Evolutionary conservation across 2,329 filamentous ascomycete species (phyloP).

Genomic region (Zymoseptoria ardabiliae): DNA sequence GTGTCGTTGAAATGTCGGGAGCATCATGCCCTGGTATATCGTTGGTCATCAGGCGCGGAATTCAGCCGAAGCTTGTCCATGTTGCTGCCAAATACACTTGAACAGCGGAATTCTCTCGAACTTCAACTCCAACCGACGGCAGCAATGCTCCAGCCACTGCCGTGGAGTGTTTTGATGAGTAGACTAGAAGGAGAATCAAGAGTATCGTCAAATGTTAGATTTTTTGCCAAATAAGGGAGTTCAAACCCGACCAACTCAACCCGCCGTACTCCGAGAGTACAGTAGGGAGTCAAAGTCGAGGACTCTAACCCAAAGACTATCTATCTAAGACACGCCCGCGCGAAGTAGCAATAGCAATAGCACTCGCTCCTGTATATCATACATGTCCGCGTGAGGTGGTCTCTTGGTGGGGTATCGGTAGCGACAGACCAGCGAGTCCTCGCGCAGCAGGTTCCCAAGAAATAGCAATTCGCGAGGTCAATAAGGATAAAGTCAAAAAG

Average conservation of each 20-base stretch:
- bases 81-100: not conserved
- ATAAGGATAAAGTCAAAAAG: not conserved
- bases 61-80: not conserved
- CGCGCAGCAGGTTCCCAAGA: not conserved
- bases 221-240: not conserved
- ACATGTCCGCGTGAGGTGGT: not conserved
- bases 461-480: not conserved
- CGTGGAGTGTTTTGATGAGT: no score
- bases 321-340: conserved; percentile 2
- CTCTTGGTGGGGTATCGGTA: not conserved
- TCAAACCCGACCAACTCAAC: conserved; percentile 12
- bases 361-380: not conserved
- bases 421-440: not conserved
- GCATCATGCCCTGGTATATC: not conserved
- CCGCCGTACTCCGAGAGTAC: not conserved
- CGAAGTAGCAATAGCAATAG: not conserved
- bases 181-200: no score
- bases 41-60: not conserved
- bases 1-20: not conserved
- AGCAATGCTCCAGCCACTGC: no score
- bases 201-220: not conserved
- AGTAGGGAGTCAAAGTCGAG: conserved; percentile 12
- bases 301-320: conserved; percentile 18
- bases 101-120: not conserved
- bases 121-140: not conserved